Percentiles rank a stretch among this genome's conserved stretches.
Conservation (phyloP, 139 green algal species). For the Chlorella sp. region DNA sequence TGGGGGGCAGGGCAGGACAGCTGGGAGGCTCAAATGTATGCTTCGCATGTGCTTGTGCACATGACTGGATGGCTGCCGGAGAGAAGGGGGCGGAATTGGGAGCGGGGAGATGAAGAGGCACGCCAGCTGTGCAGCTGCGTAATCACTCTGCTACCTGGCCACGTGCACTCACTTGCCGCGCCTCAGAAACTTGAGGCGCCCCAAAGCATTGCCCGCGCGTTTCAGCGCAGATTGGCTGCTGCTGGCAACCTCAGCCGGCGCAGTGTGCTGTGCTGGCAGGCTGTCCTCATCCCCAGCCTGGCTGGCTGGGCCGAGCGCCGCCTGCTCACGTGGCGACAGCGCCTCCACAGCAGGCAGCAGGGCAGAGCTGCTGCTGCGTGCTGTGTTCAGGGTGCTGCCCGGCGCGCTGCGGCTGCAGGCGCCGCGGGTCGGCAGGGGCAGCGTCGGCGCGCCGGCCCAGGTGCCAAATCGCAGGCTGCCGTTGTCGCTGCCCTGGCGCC, state of each 20-base stretch:
- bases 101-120: too few species aligned
- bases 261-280: background rate
- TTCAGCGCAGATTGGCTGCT: background rate
- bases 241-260: background rate
- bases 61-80: too few species aligned
- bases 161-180: background rate
- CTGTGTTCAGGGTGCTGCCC: background rate
- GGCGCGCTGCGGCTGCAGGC: background rate
- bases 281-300: too few species aligned
- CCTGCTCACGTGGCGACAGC: background rate
- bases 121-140: too few species aligned
- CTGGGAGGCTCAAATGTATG: too few species aligned
- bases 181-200: background rate
- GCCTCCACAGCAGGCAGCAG: conserved; percentile 1
- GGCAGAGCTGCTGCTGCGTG: background rate
- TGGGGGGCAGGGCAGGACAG: too few species aligned
- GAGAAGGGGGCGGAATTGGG: too few species aligned
- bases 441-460: background rate
- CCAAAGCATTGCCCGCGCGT: conserved; percentile 6
- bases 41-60: too few species aligned
- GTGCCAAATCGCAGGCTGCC: background rate
- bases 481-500: background rate
- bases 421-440: background rate
- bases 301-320: background rate
- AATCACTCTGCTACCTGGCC: too few species aligned